Evolutionary conservation across 2,329 filamentous ascomycete species (phyloP).

Genomic region (Ascosphaera aggregata): DNA sequence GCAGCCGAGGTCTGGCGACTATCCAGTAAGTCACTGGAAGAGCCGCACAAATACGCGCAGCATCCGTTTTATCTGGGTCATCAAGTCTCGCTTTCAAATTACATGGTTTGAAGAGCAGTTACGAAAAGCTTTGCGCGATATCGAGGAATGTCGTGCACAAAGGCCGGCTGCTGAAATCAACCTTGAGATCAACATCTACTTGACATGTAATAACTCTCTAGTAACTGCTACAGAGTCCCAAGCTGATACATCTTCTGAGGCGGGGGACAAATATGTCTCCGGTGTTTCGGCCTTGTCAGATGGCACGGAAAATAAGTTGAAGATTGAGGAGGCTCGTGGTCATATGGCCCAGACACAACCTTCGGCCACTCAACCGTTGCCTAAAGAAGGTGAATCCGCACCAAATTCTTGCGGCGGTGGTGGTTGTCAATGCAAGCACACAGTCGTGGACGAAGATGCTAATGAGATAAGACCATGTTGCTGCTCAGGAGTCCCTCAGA

Average conservation of each 20-base stretch:
- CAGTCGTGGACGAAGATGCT: background rate
- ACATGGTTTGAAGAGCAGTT: slow-evolving; percentile 31
- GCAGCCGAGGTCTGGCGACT: slow-evolving; percentile 3
- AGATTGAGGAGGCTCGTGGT: background rate
- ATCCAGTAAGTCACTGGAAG: slow-evolving; percentile 9
- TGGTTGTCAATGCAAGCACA: background rate
- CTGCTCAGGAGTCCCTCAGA: background rate
- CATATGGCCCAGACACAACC: no score
- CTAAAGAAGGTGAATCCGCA: slow-evolving; percentile 9
- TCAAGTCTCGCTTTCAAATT: slow-evolving; percentile 29
- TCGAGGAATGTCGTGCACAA: slow-evolving; percentile 14
- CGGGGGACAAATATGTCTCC: background rate
- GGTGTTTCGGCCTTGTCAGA: background rate
- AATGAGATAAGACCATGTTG: background rate
- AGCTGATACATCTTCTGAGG: background rate
- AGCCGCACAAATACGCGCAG: slow-evolving; percentile 16
- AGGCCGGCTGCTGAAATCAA: slow-evolving; percentile 16
- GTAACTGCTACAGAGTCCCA: slow-evolving; percentile 7
- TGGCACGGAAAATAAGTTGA: background rate
- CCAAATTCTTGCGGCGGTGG: background rate
- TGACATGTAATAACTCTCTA: slow-evolving; percentile 29
- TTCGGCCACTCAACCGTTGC: no score
- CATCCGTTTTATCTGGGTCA: slow-evolving; percentile 34
- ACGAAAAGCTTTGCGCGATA: slow-evolving; percentile 20
- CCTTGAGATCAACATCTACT: slow-evolving; percentile 29